Evolutionary conservation across 2,329 filamentous ascomycete genomes (phyloP), one percentile per base, ranked within the genome.

Genomic region (Cryphonectria carpinicola): DNA sequence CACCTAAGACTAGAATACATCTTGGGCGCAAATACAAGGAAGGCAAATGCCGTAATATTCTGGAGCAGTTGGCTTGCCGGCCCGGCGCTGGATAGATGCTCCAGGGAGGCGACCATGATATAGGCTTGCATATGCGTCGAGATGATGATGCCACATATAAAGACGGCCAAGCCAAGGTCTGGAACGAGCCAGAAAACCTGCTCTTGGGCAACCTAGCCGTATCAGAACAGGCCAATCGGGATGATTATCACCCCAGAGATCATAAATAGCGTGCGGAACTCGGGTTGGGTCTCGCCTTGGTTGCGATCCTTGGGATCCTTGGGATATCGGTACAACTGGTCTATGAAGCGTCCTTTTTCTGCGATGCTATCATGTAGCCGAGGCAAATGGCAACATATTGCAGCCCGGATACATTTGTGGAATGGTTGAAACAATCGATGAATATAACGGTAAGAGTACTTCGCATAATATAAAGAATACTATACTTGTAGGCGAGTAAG

Each of bases 351-450:
- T 66, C 80, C 79, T 6, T 80, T 0, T 79, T 35, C 1, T 80
- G 80, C 0, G 78, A 86, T 25, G 89, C 85, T 4, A 89, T 81
- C 0, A 82, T 80, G 1, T 87, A 85, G 2, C 88, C 88, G 64
- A 90, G 83, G 63, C 85, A 85, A 0, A 88, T 81, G 0, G 85
- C 85, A 0, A 89, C 78, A 73, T 87, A 89, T 52, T 86, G 82
- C 1, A 89, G 78, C 19, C 86, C 86, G 0, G 84, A 82, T 7
- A 80, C 78, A 0, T 83, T 84, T 6, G 82, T 78, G 1, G 81
- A 82, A 73, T 87, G 83, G 25, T 80, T 17, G 11, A 22, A 37
- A 4, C 56, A n/a, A 54, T 54, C 74, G 19, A 81, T 80, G 77
- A 85, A 89, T 0, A 88, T 81, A 10, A 76, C 74, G 0, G 87